phyloP scores from a whole-genome alignment of 2,329 filamentous ascomycete genomes.

The Cyclaneusma minus region DNA sequence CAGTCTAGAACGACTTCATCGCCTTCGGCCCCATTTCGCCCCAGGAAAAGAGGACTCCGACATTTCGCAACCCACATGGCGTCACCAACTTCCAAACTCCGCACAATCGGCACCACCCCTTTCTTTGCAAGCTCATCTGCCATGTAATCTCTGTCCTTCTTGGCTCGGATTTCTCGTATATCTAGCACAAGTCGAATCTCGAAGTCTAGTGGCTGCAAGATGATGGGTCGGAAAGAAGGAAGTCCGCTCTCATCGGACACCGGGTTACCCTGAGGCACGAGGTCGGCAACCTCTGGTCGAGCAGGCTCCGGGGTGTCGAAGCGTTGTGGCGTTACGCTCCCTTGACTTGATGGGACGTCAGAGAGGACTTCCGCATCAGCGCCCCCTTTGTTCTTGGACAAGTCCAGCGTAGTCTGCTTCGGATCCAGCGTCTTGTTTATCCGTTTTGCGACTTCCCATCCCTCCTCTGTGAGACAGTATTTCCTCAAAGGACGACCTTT shows the following conservation, averaged over 20 bases:
- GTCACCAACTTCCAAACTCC: constrained; percentile 58
- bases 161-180: constrained; percentile 57
- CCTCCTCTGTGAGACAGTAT: constrained; percentile 61
- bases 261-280: constrained; percentile 12
- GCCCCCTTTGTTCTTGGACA: constrained; percentile 3
- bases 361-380: constrained; percentile 1
- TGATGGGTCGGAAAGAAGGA: constrained; percentile 37
- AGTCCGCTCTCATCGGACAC: constrained; percentile 10
- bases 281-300: too few relatives aligned
- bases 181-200: constrained; percentile 61
- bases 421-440: constrained; percentile 31
- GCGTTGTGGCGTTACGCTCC: too few relatives aligned
- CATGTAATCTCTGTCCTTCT: constrained; percentile 63
- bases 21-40: constrained; percentile 41
- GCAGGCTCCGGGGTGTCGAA: too few relatives aligned
- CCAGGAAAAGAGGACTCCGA: constrained; percentile 39
- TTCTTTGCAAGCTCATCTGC: constrained; percentile 53
- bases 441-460: constrained; percentile 56
- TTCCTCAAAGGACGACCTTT: constrained; percentile 50
- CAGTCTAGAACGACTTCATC: constrained; percentile 64
- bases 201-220: constrained; percentile 48
- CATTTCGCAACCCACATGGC: constrained; percentile 67
- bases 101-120: constrained; percentile 49
- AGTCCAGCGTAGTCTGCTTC: constrained; percentile 6
- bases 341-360: too few relatives aligned